phyloP scores from a whole-genome alignment of 208 protist genomes.

The Sergeia podlipaevii region DNA sequence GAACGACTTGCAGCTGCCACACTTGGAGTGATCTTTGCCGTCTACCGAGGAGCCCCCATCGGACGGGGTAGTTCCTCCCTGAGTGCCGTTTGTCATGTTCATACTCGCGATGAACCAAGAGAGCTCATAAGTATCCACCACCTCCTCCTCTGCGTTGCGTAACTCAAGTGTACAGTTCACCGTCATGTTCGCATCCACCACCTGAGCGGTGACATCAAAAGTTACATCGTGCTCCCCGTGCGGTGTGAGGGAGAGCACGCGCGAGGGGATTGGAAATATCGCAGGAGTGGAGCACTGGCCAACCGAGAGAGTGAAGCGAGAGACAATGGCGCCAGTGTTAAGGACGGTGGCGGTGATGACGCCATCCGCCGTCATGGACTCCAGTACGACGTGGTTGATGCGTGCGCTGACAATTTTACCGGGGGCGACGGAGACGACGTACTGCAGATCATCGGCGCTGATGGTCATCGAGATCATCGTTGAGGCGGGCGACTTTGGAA shows the following conservation, averaged over 20 bases:
- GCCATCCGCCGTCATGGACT: constrained; percentile 41
- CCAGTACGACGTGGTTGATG: constrained; percentile 28
- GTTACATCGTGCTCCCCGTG: constrained; percentile 9
- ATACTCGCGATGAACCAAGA: constrained; percentile 25
- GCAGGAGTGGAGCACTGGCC: constrained; percentile 26
- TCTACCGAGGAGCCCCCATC: neutral
- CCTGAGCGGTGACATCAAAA: constrained; percentile 54
- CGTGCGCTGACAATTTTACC: constrained; percentile 46
- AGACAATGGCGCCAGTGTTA: constrained; percentile 55
- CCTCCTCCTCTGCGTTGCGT: constrained; percentile 33
- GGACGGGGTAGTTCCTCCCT: constrained; percentile 22
- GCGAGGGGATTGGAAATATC: constrained; percentile 59
- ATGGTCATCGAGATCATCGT: constrained; percentile 70
- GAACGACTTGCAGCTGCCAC: constrained; percentile 19
- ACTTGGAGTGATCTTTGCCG: constrained; percentile 11
- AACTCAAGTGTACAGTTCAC: constrained; percentile 47
- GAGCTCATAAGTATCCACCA: constrained; percentile 31
- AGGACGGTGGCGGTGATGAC: constrained; percentile 41
- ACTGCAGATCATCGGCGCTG: constrained; percentile 70
- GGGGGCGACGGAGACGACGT: constrained; percentile 54
- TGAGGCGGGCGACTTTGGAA: constrained; percentile 24
- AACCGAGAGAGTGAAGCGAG: constrained; percentile 49
- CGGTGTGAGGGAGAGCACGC: constrained; percentile 35
- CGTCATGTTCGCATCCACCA: constrained; percentile 4
- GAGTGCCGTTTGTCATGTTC: constrained; percentile 44